A percentile compares a stretch with the other conserved stretches of the same genome.
Conservation (phyloP, 2,329 filamentous ascomycete species). For the Phoma herbarum region DNA sequence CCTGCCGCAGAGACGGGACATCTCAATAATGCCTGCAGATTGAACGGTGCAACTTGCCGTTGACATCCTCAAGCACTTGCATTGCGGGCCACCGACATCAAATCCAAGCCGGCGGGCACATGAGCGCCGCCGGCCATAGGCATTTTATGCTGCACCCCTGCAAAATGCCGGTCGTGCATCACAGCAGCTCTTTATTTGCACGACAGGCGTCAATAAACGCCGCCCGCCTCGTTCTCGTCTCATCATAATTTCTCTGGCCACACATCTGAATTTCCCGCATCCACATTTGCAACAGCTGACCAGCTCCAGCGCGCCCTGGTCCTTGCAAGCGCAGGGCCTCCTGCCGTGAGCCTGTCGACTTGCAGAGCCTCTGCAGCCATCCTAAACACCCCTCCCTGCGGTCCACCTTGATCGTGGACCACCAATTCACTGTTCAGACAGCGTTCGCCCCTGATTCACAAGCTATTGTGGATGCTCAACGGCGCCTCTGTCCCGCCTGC, state of each 20-base stretch:
- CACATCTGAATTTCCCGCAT: constrained; percentile 29
- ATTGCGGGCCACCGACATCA: constrained; percentile 18
- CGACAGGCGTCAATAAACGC: constrained; percentile 39
- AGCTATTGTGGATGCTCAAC: constrained; percentile 27
- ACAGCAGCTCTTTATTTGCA: constrained; percentile 40
- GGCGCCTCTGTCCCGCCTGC: constrained; percentile 29
- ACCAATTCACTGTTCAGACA: constrained; percentile 13
- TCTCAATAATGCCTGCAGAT: constrained; percentile 17
- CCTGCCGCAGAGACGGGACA: constrained; percentile 17
- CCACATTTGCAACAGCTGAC: constrained; percentile 35
- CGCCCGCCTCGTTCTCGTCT: constrained; percentile 30
- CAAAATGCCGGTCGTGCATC: constrained; percentile 30
- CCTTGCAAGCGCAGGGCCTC: constrained; percentile 24
- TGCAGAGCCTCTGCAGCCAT: constrained; percentile 22
- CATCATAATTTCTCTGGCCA: constrained; percentile 31
- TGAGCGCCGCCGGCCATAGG: constrained; percentile 27
- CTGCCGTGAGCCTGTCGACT: constrained; percentile 10
- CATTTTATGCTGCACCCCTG: constrained; percentile 31
- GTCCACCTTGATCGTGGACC: constrained; percentile 9
- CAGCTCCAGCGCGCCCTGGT: constrained; percentile 30
- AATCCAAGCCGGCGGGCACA: constrained; percentile 29
- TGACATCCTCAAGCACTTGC: constrained; percentile 16
- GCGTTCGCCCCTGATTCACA: constrained; percentile 24
- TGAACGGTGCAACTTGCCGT: constrained; percentile 13
- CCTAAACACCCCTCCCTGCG: constrained; percentile 18